phyloP scores from a whole-genome alignment of 2,329 filamentous ascomycete genomes.

The Didymella exigua region DNA sequence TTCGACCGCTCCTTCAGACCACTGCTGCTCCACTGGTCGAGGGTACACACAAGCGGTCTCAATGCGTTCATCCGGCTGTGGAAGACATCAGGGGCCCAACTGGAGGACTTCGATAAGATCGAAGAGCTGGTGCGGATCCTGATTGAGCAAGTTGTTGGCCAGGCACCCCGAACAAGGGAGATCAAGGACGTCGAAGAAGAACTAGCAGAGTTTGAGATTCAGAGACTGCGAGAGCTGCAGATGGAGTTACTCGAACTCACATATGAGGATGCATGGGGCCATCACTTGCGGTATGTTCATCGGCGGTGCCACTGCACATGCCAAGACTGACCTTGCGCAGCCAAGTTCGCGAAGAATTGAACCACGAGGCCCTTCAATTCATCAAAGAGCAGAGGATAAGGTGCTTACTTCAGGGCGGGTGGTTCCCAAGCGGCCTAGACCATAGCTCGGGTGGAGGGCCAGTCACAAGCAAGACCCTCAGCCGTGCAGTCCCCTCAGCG shows the following conservation, averaged over 20 bases:
- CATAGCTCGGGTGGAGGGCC: slow-evolving; percentile 56
- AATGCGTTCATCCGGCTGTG: slow-evolving; percentile 90
- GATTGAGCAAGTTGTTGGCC: slow-evolving; percentile 85
- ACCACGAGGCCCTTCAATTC: slow-evolving; percentile 90
- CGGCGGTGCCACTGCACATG: neutral
- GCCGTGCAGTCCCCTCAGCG: slow-evolving; percentile 55
- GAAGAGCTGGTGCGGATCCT: slow-evolving; percentile 89
- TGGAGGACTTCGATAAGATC: slow-evolving; percentile 92
- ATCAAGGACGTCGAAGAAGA: slow-evolving; percentile 89
- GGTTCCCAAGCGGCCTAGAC: slow-evolving; percentile 71
- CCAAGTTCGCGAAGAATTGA: slow-evolving; percentile 89
- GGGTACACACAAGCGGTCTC: slow-evolving; percentile 82
- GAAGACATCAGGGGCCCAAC: slow-evolving; percentile 84
- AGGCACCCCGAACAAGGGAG: slow-evolving; percentile 79
- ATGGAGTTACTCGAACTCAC: slow-evolving; percentile 91
- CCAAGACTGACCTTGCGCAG: slow-evolving; percentile 40
- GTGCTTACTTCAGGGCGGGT: slow-evolving; percentile 84
- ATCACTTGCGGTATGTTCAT: slow-evolving; percentile 68
- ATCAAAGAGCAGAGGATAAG: slow-evolving; percentile 96
- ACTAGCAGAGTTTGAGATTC: slow-evolving; percentile 80
- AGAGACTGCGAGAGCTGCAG: slow-evolving; percentile 79
- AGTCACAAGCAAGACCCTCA: slow-evolving; percentile 51
- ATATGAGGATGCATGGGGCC: slow-evolving; percentile 94
- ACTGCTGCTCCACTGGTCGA: slow-evolving; percentile 88
- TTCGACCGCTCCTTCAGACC: slow-evolving; percentile 88